Percentiles rank a stretch among this genome's conserved stretches.
phyloP scores from a whole-genome alignment of 768 basidiomycete species.

The Calocybe indica region DNA sequence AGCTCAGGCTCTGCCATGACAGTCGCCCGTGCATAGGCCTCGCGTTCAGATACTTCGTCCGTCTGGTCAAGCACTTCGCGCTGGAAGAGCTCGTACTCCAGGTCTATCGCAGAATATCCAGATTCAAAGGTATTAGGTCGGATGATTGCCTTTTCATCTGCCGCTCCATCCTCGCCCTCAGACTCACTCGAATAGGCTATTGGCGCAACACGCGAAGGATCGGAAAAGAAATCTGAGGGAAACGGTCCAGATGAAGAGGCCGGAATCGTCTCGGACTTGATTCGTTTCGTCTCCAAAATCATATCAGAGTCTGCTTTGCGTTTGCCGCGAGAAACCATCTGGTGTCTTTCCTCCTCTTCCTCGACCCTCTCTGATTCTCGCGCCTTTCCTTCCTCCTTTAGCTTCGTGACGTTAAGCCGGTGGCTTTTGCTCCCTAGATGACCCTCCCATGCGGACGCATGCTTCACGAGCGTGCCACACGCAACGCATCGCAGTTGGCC shows the following conservation, averaged over 20 bases:
- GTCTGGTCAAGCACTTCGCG: constrained; percentile 38
- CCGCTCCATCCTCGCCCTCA: constrained; percentile 37
- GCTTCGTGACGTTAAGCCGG: constrained; percentile 55
- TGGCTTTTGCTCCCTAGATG: constrained; percentile 80
- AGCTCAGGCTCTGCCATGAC: constrained; percentile 64
- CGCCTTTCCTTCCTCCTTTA: constrained; percentile 48
- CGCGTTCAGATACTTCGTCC: constrained; percentile 34
- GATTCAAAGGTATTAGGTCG: constrained; percentile 11
- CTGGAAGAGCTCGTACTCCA: constrained; percentile 73
- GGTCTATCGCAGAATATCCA: constrained; percentile 40
- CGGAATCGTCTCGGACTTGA: constrained; percentile 9
- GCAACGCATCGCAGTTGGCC: constrained; percentile 69
- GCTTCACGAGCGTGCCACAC: constrained; percentile 61
- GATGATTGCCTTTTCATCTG: constrained; percentile 10
- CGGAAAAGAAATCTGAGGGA: constrained; percentile 79
- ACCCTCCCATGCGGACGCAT: constrained; percentile 82
- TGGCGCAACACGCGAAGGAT: constrained; percentile 49
- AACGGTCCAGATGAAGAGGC: constrained; percentile 21
- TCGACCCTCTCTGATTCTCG: constrained; percentile 28
- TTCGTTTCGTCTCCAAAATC: constrained; percentile 14
- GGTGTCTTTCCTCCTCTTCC: constrained; percentile 28
- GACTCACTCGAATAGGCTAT: constrained; percentile 26
- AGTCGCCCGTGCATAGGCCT: constrained; percentile 65
- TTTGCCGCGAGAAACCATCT: constrained; percentile 23
- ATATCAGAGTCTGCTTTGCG: constrained; percentile 28